Evolutionary conservation across 768 basidiomycete genomes (phyloP), one percentile per base, ranked within the genome.

Genomic region (Boletellus emodensis): DNA sequence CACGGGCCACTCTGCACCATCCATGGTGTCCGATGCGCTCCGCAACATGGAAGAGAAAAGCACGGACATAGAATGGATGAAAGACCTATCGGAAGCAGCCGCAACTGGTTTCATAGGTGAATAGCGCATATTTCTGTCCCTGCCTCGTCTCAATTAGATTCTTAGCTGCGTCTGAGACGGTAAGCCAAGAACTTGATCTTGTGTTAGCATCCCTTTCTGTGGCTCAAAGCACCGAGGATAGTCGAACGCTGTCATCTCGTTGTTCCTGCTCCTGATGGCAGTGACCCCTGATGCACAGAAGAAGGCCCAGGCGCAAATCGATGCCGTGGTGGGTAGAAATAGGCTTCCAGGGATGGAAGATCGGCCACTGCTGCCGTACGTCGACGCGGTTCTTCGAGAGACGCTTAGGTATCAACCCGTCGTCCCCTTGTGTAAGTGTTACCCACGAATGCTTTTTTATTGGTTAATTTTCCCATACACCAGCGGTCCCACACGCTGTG

Each of bases 401-500:
- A 59, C 54, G 1, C 41, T 61, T 9, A 59, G 61, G 37, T 63
- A 48, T 11, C 4, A 28, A 17, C 45, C 61, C 6, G 12, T 54
- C 6, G 40, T 41, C 26, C 61, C 61, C 36, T 46, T 63, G 39
- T 36, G 61, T 54, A 40, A 54, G 61, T 33, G 28, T 0, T 20
- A 0, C n/a, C 4, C 6, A 17, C 5, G 26, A 30, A n/a, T 1
- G 17, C 17, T 11, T 9, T 7, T 38, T 34, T 18, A 12, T 24
- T 6, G 11, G 9, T 10, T 30, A 5, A 44, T 33, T 39, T n/a
- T 6, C 17, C 4, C 5, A 8, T 45, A 34, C 1, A 32, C 26
- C 22, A 63, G 70, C 63, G 0, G 35, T 70, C 11, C 63, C 71
- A 8, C 72, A 69, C 51, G 46, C 57, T 18, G 46, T 59, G 7